Conservation (phyloP, 1,139 yeast species). For the Kodamaea sp. region DNA sequence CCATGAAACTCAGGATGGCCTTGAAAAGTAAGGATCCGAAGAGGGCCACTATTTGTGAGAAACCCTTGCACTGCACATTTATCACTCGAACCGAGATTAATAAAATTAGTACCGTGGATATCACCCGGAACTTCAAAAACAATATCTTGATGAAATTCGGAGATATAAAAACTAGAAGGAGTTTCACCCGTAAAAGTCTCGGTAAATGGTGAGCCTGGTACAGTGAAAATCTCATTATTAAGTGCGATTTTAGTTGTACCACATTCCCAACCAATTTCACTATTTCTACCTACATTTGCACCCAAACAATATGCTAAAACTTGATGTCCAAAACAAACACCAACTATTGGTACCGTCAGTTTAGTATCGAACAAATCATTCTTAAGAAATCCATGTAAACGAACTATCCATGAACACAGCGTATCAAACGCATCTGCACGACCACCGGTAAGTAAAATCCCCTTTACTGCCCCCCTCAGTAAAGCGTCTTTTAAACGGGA, state of each 20-base stretch:
- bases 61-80: conserved; percentile 63
- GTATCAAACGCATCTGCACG: conserved; percentile 53
- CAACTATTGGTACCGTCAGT: conserved; percentile 41
- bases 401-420: conserved; percentile 50
- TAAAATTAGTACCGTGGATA: conserved; percentile 19
- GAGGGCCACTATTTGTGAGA: conserved; percentile 39
- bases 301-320: conserved; percentile 66
- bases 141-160: conserved; percentile 56
- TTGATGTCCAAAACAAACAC: conserved; percentile 89
- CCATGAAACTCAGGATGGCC: conserved; percentile 84
- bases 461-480: conserved; percentile 29
- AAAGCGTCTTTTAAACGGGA: background rate
- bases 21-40: conserved; percentile 62
- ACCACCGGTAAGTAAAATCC: conserved; percentile 65
- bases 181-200: conserved; percentile 38
- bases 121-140: conserved; percentile 50
- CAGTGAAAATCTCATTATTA: conserved; percentile 37
- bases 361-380: conserved; percentile 20
- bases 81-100: conserved; percentile 49
- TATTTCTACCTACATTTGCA: conserved; percentile 52
- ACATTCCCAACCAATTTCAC: conserved; percentile 65
- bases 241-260: conserved; percentile 55
- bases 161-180: conserved; percentile 13
- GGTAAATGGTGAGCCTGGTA: conserved; percentile 29
- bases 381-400: conserved; percentile 43